Evolutionary conservation across 1,139 yeast genomes (phyloP).

Genomic region (Geotrichum carabidarum): DNA sequence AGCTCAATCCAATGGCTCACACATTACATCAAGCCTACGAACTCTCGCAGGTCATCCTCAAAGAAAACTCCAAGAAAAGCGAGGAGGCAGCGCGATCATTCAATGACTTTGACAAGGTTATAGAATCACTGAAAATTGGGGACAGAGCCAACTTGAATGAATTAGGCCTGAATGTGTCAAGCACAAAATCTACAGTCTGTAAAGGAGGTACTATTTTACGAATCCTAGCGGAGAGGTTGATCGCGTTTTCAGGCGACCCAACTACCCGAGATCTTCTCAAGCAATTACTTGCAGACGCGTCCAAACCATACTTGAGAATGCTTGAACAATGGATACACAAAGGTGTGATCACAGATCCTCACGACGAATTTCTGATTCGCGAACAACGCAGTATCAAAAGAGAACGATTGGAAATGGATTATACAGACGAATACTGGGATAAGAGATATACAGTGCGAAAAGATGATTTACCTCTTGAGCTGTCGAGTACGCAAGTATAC

Average conservation of each 20-base stretch:
- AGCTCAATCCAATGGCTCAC: slow-evolving; percentile 37
- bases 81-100: slow-evolving; percentile 25
- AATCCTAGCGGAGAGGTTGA: slow-evolving; percentile 55
- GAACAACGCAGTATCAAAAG: slow-evolving; percentile 37
- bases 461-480: slow-evolving; percentile 71
- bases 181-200: slow-evolving; percentile 28
- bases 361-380: slow-evolving; percentile 74
- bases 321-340: slow-evolving; percentile 70
- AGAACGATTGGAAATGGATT: slow-evolving; percentile 44
- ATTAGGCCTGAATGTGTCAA: slow-evolving; percentile 25
- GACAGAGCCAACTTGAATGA: slow-evolving; percentile 28
- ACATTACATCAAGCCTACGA: slow-evolving; percentile 56
- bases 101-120: slow-evolving; percentile 32
- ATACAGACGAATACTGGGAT: slow-evolving; percentile 77
- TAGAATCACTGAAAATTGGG: slow-evolving; percentile 30
- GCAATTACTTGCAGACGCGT: slow-evolving; percentile 52
- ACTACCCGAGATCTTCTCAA: slow-evolving; percentile 50
- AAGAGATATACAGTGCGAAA: slow-evolving; percentile 69
- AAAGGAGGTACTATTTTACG: slow-evolving; percentile 41
- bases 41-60: slow-evolving; percentile 46
- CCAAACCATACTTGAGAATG: slow-evolving; percentile 61
- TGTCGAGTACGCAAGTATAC: slow-evolving; percentile 52
- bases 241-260: slow-evolving; percentile 61
- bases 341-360: slow-evolving; percentile 75
- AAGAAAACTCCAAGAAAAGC: slow-evolving; percentile 30